Percentiles rank a stretch among this genome's conserved stretches.
Evolutionary conservation across 192 early-diverging fungal species (phyloP).

Genomic region (Pilobolus umbonatus): DNA sequence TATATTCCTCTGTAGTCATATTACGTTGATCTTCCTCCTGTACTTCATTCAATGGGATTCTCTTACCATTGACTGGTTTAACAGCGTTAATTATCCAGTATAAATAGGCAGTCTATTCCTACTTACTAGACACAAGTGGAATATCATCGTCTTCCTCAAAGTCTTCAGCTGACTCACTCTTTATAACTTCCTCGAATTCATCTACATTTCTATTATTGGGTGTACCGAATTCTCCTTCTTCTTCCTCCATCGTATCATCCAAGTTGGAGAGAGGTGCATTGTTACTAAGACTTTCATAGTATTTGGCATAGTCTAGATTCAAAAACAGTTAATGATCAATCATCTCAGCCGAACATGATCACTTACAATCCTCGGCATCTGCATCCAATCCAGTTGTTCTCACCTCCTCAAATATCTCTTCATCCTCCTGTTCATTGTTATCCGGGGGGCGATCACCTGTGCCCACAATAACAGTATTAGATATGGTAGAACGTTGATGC

Average conservation of each 20-base stretch:
- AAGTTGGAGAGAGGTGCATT: slow-evolving; percentile 14
- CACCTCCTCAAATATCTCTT: slow-evolving; percentile 34
- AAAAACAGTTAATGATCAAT: background rate
- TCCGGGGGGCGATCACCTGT: slow-evolving; percentile 34
- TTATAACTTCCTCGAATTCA: slow-evolving; percentile 19
- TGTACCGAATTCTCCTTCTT: slow-evolving; percentile 18
- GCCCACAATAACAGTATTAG: slow-evolving; percentile 39
- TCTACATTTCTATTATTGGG: slow-evolving; percentile 1
- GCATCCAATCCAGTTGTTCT: slow-evolving; percentile 35
- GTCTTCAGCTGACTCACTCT: slow-evolving; percentile 29
- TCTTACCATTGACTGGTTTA: slow-evolving; percentile 35
- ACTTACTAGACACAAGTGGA: slow-evolving; percentile 27
- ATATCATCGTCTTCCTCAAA: slow-evolving; percentile 22
- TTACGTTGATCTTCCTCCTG: slow-evolving; percentile 47
- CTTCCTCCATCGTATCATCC: slow-evolving; percentile 9
- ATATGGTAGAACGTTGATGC: slow-evolving; percentile 74
- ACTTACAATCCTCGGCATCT: slow-evolving; percentile 43
- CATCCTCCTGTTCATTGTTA: slow-evolving; percentile 23
- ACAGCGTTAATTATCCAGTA: background rate
- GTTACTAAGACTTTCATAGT: slow-evolving; percentile 29
- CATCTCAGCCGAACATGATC: background rate
- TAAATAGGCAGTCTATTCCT: background rate
- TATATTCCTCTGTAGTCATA: slow-evolving; percentile 56
- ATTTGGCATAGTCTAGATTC: slow-evolving; percentile 24
- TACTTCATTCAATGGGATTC: slow-evolving; percentile 45